Base-by-base conservation (phyloP, 495 filamentous ascomycete species). In the Talaromyces adpressus region DNA sequence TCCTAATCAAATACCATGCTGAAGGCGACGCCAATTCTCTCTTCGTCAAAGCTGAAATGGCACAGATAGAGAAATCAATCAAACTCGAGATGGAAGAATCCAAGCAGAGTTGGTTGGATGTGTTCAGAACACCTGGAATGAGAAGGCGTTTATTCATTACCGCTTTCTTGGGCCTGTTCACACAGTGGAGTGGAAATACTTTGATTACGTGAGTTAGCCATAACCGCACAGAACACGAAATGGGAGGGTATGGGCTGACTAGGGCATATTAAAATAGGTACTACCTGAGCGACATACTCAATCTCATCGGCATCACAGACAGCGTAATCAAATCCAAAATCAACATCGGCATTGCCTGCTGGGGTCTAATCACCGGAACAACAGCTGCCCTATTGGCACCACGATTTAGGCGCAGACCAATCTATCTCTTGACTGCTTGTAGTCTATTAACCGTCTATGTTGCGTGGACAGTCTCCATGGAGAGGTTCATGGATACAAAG, bases 171-270 rank as follows among this genome's bases (percentile, higher is more conserved):
- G 84, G 85, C 5, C 67, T 88, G 6, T 87, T 89, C 71, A 84
- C 84, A 0, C 85, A 89, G 67, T 87, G 84, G 77, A 85, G 83
- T 41, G 85, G 86, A 23, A 88, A 89, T 68, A 85, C 82, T 11
- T 72, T 87, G 51, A 85, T 87, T 56, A 85, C 84, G 66, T 81
- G 68, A 63, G 69, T 68, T 18, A 25, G 36, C 61, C n/a, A 30
- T 30, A 49, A 16, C 52, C 7, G 4, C 18, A 23, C 2, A 27
- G 23, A 56, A 29, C 2, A 16, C 3, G 20, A 56, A 6, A 56
- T n/a, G 22, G 7, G 27, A 27, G 27, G 27, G 3, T 27, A 29
- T 22, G 9, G 2, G 11, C 9, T 56, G 5, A 29, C 1, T 3
- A 56, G 4, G 12, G 20, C 4, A 12, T 11, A 27, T 56, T 6